Conservation (phyloP, 2,329 filamentous ascomycete genomes). For the Helminthosporium solani region DNA sequence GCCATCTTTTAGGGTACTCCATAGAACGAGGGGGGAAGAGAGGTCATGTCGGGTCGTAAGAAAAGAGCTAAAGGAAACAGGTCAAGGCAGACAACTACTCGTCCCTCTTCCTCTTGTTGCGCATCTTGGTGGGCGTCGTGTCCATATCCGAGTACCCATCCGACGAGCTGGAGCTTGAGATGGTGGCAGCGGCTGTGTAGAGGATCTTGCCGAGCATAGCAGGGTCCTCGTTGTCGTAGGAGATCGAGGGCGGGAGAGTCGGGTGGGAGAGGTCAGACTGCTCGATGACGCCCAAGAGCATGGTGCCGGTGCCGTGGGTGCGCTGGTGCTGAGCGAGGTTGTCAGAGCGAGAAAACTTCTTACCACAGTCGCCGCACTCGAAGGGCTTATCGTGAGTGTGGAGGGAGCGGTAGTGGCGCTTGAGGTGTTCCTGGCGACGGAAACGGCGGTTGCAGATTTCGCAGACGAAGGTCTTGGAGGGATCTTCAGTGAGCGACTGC, state of each 20-base stretch:
- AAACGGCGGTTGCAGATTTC: constrained; percentile 95
- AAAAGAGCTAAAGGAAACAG: constrained; percentile 23
- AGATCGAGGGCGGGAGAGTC: constrained; percentile 23
- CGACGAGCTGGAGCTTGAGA: constrained; percentile 40
- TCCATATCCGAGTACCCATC: constrained; percentile 43
- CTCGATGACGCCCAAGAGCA: constrained; percentile 87
- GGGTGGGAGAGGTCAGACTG: constrained; percentile 57
- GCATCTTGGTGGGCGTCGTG: constrained; percentile 53
- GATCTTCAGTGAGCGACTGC: constrained; percentile 96
- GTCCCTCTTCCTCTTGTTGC: constrained; percentile 73
- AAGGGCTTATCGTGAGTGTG: constrained; percentile 99
- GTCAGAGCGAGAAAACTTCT: constrained; percentile 98
- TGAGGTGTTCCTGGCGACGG: constrained; percentile 96
- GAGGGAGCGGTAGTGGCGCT: constrained; percentile 96
- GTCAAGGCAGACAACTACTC: constrained; percentile 42
- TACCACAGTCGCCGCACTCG: constrained; percentile 94
- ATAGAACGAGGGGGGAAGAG: constrained; percentile 28
- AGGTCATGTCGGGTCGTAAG: constrained; percentile 40
- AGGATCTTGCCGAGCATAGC: constrained; percentile 41
- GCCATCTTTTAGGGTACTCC: constrained; percentile 29
- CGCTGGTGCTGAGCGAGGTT: constrained; percentile 95
- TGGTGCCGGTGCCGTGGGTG: constrained; percentile 85
- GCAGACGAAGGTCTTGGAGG: constrained; percentile 97
- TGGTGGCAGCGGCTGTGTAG: constrained; percentile 40
- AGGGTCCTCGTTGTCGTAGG: constrained; percentile 40